Base-by-base conservation (phyloP, 805 yeast genomes). In the Metschnikowia gelsemii region DNA sequence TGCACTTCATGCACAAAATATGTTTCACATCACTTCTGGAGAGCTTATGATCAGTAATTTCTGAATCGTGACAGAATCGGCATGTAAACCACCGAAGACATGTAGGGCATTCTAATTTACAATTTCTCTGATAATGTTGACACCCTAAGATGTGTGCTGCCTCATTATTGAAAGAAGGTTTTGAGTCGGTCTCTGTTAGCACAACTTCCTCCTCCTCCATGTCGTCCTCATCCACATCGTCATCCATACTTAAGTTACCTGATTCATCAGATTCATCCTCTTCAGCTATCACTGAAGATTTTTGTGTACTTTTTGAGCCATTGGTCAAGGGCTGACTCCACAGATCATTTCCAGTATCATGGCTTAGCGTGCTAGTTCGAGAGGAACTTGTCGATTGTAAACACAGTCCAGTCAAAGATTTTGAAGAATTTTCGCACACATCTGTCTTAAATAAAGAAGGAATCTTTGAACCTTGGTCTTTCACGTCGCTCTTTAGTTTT, bases 61-160 rank as follows among this genome's bases (percentile, higher is more conserved):
- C 74, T n/a, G 66, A 72, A 55, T 85, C 95, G 62, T 90, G 97
- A 58, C 97, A 90, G 50, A 86, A 78, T 11, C 96, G 75, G 63
- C 97, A 90, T 2, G 87, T 64, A 51, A 69, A 84, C 91, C 95
- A 90, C 56, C 72, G 71, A 23, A 69, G 62, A 56, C 97, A 90
- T 2, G 72, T 72, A 9, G 84, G 73, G 57, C 97, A 90, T 55
- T 87, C 93, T 36, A 86, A 62, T 58, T 89, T 88, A 64, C 96
- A 88, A 46, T 82, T 82, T 24, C 95, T 67, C 55, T 80, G 84
- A 62, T 90, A 90, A 62, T 90, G 97, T 16, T 65, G 66, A 58
- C 97, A 90, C 2, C 97, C 97, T 21, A 82, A 58, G 1, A 76
- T 64, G 2, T 66, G 37, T n/a, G 54, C 66, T 11, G 63, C 63